Percentiles rank a stretch among this genome's conserved stretches.
Conservation (phyloP, 306 rosid genomes). For the Abrus precatorius region DNA sequence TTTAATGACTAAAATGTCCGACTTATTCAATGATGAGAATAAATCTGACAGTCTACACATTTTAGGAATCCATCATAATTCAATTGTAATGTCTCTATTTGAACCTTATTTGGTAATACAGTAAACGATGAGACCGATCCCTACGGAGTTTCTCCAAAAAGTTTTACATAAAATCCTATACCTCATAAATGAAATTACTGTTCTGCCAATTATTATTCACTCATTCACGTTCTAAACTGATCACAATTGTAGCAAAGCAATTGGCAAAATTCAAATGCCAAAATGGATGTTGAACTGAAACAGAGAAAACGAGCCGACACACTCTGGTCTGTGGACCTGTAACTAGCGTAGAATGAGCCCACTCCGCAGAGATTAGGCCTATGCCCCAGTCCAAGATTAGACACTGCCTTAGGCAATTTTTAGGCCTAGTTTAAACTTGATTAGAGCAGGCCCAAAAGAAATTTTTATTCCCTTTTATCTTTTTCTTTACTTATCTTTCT, state of each 20-base stretch:
- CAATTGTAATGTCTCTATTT: neutral
- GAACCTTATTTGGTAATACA: neutral
- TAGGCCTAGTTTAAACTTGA: neutral
- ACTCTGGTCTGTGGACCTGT: neutral
- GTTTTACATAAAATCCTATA: neutral
- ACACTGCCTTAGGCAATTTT: neutral
- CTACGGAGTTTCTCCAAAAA: neutral
- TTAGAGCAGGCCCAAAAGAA: neutral
- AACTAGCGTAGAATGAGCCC: neutral
- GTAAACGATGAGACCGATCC: neutral
- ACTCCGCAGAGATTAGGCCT: neutral
- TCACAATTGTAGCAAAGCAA: neutral
- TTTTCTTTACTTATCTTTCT: too few relatives aligned
- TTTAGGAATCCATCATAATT: too few relatives aligned
- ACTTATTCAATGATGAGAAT: too few relatives aligned
- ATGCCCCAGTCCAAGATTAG: neutral
- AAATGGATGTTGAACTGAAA: neutral
- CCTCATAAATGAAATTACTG: neutral
- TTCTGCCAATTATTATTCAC: neutral
- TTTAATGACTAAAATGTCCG: too few relatives aligned
- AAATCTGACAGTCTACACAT: too few relatives aligned
- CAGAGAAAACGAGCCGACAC: neutral
- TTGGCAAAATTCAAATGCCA: conserved; percentile 6
- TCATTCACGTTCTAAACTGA: neutral
- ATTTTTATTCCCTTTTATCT: neutral